Percentiles rank a stretch among this genome's conserved stretches.
These are phyloP conservation scores for Jackrogersella multiformis DNA, from an alignment of 495 filamentous ascomycete genomes.

Conservation along the genomic window DNA sequence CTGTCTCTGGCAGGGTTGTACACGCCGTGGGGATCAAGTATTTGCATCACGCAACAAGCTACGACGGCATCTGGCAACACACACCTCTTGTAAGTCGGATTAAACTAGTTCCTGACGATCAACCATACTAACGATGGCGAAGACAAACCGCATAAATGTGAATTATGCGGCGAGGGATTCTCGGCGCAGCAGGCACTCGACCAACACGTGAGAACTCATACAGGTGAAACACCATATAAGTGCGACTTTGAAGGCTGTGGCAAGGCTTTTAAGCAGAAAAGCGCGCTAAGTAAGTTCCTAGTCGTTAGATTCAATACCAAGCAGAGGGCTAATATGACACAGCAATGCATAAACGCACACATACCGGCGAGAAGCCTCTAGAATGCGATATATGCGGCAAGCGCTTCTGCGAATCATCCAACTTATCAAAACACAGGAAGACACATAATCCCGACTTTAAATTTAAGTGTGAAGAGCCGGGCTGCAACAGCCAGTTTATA, in stretches of 20 bases:
- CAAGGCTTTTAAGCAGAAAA: conserved; percentile 66
- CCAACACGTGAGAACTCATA: conserved; percentile 69
- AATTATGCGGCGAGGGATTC: conserved; percentile 63
- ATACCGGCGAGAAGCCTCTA: conserved; percentile 62
- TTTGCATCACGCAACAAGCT: conserved; percentile 67
- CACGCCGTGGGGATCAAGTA: conserved; percentile 44
- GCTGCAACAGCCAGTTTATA: conserved; percentile 64
- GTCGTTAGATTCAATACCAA: background rate
- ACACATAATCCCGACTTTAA: conserved; percentile 61
- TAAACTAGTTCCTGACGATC: background rate
- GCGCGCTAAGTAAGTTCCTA: conserved; percentile 59
- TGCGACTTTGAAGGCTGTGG: conserved; percentile 60
- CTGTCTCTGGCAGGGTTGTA: conserved; percentile 60
- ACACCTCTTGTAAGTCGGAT: conserved; percentile 65
- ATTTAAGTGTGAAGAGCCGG: conserved; percentile 55
- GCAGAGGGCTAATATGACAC: conserved; percentile 25
- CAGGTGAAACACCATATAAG: conserved; percentile 66
- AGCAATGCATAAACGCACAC: conserved; percentile 68
- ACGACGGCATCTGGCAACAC: conserved; percentile 69
- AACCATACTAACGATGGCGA: conserved; percentile 14
- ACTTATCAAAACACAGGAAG: conserved; percentile 63
- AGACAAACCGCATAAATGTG: conserved; percentile 68
- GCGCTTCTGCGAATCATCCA: conserved; percentile 64
- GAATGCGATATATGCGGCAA: conserved; percentile 59
- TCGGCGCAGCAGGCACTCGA: conserved; percentile 68